phyloP scores from a whole-genome alignment of 192 early-diverging fungal genomes.

The Coemansia sp. region DNA sequence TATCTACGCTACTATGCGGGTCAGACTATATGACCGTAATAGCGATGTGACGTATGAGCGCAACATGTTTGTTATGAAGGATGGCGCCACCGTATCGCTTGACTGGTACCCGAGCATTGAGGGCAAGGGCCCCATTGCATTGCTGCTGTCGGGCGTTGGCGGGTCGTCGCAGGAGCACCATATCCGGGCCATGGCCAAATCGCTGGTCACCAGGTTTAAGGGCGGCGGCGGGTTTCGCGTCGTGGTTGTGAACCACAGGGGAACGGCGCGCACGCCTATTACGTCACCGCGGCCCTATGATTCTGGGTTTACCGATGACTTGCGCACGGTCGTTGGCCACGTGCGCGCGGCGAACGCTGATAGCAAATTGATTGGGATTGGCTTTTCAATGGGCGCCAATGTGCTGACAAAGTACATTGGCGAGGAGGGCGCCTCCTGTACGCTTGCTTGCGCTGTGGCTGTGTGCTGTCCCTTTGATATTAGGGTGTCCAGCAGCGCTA shows the following conservation, averaged over 20 bases:
- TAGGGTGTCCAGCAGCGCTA: slow-evolving; percentile 37
- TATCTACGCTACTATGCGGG: slow-evolving; percentile 37
- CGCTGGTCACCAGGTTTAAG: slow-evolving; percentile 45
- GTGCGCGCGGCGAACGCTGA: slow-evolving; percentile 48
- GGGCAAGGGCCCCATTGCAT: slow-evolving; percentile 62
- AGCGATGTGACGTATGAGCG: slow-evolving; percentile 38
- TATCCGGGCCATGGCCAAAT: slow-evolving; percentile 68
- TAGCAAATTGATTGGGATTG: slow-evolving; percentile 70
- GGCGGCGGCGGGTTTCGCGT: slow-evolving; percentile 55
- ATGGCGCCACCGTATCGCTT: slow-evolving; percentile 82
- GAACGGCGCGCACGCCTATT: slow-evolving; percentile 75
- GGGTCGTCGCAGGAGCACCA: slow-evolving; percentile 91
- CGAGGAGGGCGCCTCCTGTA: slow-evolving; percentile 66
- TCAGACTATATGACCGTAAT: slow-evolving; percentile 36
- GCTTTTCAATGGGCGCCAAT: slow-evolving; percentile 92
- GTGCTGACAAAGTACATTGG: slow-evolving; percentile 87
- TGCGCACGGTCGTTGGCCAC: slow-evolving; percentile 19
- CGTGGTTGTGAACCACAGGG: slow-evolving; percentile 87
- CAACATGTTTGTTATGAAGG: slow-evolving; percentile 58
- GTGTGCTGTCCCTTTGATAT: slow-evolving; percentile 89
- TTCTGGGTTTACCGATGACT: slow-evolving; percentile 76
- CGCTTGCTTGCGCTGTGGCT: slow-evolving; percentile 69
- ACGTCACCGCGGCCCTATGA: slow-evolving; percentile 75
- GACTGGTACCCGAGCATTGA: slow-evolving; percentile 72
- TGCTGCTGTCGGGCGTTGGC: slow-evolving; percentile 86